Base-by-base conservation (phyloP, 352 stramenopile species). In the Peronospora destructor region DNA sequence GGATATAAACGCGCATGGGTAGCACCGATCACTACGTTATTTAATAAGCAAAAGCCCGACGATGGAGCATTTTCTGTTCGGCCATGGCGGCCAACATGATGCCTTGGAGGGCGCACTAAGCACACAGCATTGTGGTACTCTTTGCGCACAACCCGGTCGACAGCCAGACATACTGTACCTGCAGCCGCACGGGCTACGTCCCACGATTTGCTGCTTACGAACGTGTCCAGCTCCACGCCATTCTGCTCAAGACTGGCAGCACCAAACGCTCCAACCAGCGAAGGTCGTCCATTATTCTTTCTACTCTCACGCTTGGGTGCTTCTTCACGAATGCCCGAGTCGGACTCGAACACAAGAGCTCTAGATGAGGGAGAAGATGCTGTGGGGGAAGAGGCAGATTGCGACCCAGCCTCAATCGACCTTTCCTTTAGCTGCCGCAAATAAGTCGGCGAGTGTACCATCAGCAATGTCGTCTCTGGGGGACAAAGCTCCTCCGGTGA, bases 11-110 rank as follows among this genome's bases (percentile, higher is more conserved):
- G 76, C n/a, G 96, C 96, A 59, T 99, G 97, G 10, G 95, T 94
- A n/a, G 95, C 96, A 21, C 86, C 96, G 56, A 99, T 98, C 34
- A 96, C 95, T 25, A 99, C 94, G 61, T 98, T 99, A 72, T 99
- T 99, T 30, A 99, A 71, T 26, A 99, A 78, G 58, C 96, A 99
- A 61, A 99, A 99, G 7, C 96, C 96, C 53, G 75, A 91, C 12
- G 83, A 91, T 8, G 76, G 74, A 3, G 79, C 78, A 7, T 69
- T 79, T 38, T 80, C 60, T 1, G 79, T 85, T 34, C 80, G 78
- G 2, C 83, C 83, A 50, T 91, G 73, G 19, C 78, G 74, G 1
- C 83, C 83, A 26, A 89, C 92, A 64, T 98, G 92, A 61, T 98
- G 94, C 10, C 94, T 92, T 8, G 93, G 93, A 25, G 93, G 93